Conservation (phyloP, 345 rosid genomes). For the Heritiera littoralis region DNA sequence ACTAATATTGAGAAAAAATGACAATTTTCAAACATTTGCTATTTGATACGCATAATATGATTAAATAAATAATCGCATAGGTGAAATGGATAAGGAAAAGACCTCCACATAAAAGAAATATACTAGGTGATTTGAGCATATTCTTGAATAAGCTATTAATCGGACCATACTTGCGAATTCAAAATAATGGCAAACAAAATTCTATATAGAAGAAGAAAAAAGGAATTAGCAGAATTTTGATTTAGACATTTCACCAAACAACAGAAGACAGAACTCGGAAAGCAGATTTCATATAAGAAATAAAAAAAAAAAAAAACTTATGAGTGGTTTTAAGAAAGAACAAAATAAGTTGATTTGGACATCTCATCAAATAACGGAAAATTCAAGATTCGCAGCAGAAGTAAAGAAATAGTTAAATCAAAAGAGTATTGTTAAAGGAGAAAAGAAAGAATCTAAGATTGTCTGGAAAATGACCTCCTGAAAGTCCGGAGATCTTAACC, state of each 20-base stretch:
- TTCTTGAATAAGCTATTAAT: slow-evolving; percentile 13
- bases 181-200: background rate
- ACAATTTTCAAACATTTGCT: background rate
- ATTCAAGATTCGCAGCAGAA: slow-evolving; percentile 16
- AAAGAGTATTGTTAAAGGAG: slow-evolving; percentile 9
- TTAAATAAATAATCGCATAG: background rate
- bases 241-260: slow-evolving; percentile 47
- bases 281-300: slow-evolving; percentile 1
- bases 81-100: background rate
- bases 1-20: background rate
- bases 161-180: slow-evolving; percentile 13
- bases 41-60: background rate
- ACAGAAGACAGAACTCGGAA: slow-evolving; percentile 20
- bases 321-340: background rate
- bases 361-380: slow-evolving; percentile 24
- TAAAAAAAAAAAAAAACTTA: slow-evolving; percentile 1
- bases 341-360: slow-evolving; percentile 28
- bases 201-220: background rate
- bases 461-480: slow-evolving; percentile 41
- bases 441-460: background rate
- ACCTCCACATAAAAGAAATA: background rate
- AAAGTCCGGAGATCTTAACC: slow-evolving; percentile 47
- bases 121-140: background rate
- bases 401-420: slow-evolving; percentile 1
- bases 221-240: slow-evolving; percentile 16